phyloP scores from a whole-genome alignment of 2,329 filamentous ascomycete genomes.

The Ophiostoma angusticollis region DNA sequence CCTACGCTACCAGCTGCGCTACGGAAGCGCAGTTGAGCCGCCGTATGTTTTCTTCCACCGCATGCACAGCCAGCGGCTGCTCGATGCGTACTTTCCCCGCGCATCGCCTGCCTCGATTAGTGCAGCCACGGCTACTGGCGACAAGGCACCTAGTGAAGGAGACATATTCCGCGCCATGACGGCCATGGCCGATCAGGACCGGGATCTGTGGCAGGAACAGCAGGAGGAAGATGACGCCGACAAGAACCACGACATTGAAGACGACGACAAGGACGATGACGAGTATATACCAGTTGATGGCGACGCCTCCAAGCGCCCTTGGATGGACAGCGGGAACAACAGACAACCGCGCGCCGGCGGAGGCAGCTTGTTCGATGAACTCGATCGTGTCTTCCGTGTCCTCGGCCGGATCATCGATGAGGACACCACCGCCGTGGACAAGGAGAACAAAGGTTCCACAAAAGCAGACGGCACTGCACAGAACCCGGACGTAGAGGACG shows the following conservation, averaged over 20 bases:
- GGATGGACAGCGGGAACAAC: background rate
- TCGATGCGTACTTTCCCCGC: constrained; percentile 22
- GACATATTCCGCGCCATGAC: constrained; percentile 9
- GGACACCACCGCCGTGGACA: background rate
- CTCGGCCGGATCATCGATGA: constrained; percentile 14
- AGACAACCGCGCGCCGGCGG: background rate
- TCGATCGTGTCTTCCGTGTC: constrained; percentile 14
- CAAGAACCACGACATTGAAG: constrained; percentile 1
- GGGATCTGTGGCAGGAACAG: constrained; percentile 13
- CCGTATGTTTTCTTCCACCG: constrained; percentile 29
- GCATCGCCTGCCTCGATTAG: constrained; percentile 4
- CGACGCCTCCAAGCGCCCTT: background rate
- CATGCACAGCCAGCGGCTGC: constrained; percentile 23
- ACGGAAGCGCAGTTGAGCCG: constrained; percentile 23
- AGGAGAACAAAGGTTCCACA: constrained; percentile 17
- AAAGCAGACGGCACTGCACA: constrained; percentile 13
- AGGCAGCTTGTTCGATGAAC: constrained; percentile 13
- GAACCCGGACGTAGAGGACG: constrained; percentile 25
- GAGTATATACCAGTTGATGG: too few relatives aligned
- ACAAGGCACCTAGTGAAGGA: constrained; percentile 10
- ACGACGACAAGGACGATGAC: constrained; percentile 1
- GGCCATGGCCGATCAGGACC: constrained; percentile 4
- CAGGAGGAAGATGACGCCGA: constrained; percentile 7
- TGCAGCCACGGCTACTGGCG: constrained; percentile 2
- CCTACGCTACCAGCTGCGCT: constrained; percentile 12